Conservation (phyloP, 169 alveolate genomes). For the Besnoitia besnoiti region DNA sequence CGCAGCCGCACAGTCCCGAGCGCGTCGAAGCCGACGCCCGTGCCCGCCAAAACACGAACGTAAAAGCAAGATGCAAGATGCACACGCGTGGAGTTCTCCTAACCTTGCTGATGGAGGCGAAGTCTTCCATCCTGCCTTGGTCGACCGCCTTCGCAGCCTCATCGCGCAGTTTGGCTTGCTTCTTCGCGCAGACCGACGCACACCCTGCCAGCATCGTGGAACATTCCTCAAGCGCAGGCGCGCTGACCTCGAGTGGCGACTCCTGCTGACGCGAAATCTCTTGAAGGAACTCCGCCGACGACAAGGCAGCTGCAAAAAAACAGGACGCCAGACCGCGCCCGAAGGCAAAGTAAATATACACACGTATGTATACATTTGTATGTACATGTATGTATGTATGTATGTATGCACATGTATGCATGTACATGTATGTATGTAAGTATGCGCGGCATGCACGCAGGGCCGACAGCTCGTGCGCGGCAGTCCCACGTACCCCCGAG, state of each 20-base stretch:
- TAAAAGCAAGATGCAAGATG: too few species aligned
- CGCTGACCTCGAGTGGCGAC: background rate
- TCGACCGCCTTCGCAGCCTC: constrained; percentile 39
- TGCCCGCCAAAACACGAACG: too few species aligned
- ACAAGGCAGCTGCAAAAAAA: background rate
- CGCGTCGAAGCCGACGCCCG: too few species aligned
- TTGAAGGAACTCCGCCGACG: background rate
- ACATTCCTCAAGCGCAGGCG: background rate
- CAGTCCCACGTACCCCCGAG: background rate
- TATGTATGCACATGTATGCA: background rate
- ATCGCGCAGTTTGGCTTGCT: background rate
- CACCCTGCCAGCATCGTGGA: constrained; percentile 22
- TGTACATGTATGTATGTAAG: background rate
- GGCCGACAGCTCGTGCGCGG: background rate
- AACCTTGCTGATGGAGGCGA: constrained; percentile 18
- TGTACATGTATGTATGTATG: background rate
- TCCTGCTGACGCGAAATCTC: background rate
- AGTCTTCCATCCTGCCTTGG: constrained; percentile 32
- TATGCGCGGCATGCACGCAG: background rate
- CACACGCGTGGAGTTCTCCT: too few species aligned
- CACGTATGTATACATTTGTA: background rate
- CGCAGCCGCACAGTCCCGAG: too few species aligned
- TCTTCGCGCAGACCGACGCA: constrained; percentile 1
- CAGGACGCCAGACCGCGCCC: background rate
- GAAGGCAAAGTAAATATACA: background rate